These are phyloP conservation scores for Fomes fomentarius DNA, from an alignment of 1,284 basidiomycete genomes.

Conservation along the genomic window DNA sequence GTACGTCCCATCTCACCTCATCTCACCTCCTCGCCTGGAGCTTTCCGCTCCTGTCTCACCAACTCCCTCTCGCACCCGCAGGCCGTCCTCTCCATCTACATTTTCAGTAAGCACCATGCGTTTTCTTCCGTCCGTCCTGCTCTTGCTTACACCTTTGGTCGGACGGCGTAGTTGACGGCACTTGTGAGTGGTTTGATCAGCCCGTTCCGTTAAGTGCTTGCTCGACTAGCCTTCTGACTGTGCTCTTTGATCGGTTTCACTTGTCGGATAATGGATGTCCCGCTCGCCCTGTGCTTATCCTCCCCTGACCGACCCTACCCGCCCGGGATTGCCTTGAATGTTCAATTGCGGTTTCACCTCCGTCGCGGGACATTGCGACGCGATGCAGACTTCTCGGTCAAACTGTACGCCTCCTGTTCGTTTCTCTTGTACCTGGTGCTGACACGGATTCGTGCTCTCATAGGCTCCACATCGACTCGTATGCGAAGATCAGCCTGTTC, in stretches of 20 bases:
- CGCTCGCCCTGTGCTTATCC: no score
- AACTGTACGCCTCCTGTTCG: slow-evolving; percentile 15
- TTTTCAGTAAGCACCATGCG: slow-evolving; percentile 9
- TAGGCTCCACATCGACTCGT: slow-evolving; percentile 18
- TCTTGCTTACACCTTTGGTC: background rate
- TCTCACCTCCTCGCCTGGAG: background rate
- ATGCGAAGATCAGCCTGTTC: slow-evolving; percentile 16
- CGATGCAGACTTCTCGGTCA: slow-evolving; percentile 21
- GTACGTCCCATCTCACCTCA: slow-evolving; percentile 8
- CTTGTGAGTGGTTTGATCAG: slow-evolving; percentile 22
- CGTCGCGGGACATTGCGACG: no score
- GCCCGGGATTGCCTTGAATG: no score
- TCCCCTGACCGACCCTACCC: background rate
- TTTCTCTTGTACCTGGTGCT: background rate
- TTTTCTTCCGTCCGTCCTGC: background rate
- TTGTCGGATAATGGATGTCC: no score
- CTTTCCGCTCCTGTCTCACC: no score
- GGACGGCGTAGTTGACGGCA: slow-evolving; percentile 17
- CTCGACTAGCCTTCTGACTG: background rate
- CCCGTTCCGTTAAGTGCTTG: no score
- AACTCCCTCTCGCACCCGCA: background rate
- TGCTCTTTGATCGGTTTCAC: background rate
- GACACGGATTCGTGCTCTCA: background rate
- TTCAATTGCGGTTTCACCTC: no score
- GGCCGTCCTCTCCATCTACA: slow-evolving; percentile 14